Evolutionary conservation across 225 moss, liverwort and hornwort genomes (phyloP).

Genomic region (Pleurozium schreberi): DNA sequence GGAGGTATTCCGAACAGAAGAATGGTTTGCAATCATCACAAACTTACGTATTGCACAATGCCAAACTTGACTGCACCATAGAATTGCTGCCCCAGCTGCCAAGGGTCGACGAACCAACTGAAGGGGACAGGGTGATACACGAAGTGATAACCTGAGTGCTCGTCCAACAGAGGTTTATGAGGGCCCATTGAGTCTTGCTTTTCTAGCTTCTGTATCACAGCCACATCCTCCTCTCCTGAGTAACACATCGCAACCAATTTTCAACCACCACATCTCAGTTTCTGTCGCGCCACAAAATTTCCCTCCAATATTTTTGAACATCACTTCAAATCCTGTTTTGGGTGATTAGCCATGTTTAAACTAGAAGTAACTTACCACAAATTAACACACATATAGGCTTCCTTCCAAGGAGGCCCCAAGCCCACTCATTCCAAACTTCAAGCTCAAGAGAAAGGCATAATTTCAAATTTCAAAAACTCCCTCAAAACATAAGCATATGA

Average conservation of each 20-base stretch:
- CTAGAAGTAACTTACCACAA: background rate
- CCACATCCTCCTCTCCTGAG: slow-evolving; percentile 63
- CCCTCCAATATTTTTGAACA: background rate
- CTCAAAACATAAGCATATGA: background rate
- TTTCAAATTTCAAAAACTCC: background rate
- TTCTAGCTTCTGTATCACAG: slow-evolving; percentile 49
- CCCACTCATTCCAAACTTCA: background rate
- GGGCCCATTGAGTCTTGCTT: slow-evolving; percentile 61
- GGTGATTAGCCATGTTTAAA: background rate
- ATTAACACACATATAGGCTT: too few relatives aligned
- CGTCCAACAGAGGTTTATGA: slow-evolving; percentile 44
- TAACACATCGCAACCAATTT: background rate
- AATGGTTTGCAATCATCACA: background rate
- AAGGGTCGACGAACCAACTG: slow-evolving; percentile 71
- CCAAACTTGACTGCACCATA: slow-evolving; percentile 75
- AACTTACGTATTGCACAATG: slow-evolving; percentile 90
- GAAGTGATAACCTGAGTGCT: slow-evolving; percentile 25
- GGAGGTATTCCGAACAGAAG: background rate
- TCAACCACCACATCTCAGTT: background rate
- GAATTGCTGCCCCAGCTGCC: slow-evolving; percentile 74
- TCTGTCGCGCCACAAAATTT: background rate
- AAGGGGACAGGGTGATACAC: slow-evolving; percentile 67
- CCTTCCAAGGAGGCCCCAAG: background rate
- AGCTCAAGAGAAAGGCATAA: background rate
- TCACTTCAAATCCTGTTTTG: background rate